These are phyloP conservation scores for Hypholoma sublateritium DNA, from an alignment of 768 basidiomycete species.

Conservation along the genomic window DNA sequence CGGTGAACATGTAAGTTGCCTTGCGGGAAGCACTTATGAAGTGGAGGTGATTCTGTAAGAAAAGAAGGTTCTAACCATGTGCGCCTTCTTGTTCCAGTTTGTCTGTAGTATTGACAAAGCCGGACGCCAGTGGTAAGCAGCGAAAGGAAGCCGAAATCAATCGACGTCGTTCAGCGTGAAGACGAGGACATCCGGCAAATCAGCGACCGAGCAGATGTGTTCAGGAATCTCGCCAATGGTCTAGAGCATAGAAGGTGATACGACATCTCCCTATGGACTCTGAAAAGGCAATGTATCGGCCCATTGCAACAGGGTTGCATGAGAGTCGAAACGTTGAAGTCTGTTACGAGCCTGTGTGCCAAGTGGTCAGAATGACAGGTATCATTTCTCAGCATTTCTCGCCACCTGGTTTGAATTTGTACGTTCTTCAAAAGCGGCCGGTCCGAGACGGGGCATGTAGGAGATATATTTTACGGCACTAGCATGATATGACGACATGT, in stretches of 20 bases:
- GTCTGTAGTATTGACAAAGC: neutral
- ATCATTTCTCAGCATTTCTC: too few relatives aligned
- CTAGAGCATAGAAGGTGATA: conserved; percentile 13
- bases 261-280: neutral
- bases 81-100: neutral
- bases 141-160: neutral
- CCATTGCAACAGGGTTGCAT: neutral
- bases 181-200: neutral
- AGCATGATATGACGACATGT: neutral
- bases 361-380: neutral
- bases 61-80: neutral
- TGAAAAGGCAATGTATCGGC: conserved; percentile 2
- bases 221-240: neutral
- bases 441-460: too few relatives aligned
- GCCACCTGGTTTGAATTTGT: too few relatives aligned
- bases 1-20: conserved; percentile 8
- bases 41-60: neutral
- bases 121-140: neutral
- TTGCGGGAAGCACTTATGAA: neutral
- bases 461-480: neutral
- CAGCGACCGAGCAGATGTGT: neutral
- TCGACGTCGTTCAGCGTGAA: neutral
- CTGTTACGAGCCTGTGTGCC: neutral
- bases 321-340: neutral
- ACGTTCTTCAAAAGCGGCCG: too few relatives aligned